Evolutionary conservation across 345 rosid species (phyloP).

Genomic region (Ceriops zippeliana): DNA sequence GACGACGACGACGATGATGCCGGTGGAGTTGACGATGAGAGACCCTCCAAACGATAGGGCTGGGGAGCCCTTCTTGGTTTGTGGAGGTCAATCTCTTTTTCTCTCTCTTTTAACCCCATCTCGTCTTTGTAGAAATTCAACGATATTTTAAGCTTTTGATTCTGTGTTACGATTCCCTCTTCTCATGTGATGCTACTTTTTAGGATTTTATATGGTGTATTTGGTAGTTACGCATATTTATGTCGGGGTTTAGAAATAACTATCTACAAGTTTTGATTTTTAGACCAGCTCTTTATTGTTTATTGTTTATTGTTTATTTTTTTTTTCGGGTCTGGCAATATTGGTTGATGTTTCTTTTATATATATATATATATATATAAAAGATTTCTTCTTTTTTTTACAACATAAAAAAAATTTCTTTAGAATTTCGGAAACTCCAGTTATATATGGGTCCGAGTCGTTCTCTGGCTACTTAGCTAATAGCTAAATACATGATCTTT

Average conservation of each 20-base stretch:
- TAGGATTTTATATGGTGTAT: constrained; percentile 14
- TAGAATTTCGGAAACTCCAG: no score
- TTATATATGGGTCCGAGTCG: no score
- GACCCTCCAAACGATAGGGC: constrained; percentile 86
- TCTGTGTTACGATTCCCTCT: constrained; percentile 24
- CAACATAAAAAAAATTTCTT: no score
- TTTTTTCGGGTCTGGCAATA: not conserved
- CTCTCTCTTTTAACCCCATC: constrained; percentile 15
- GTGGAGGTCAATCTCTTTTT: constrained; percentile 44
- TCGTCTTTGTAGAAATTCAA: constrained; percentile 26
- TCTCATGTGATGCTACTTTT: constrained; percentile 21
- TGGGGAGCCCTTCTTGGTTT: constrained; percentile 15
- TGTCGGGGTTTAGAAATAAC: constrained; percentile 13
- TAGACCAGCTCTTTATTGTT: constrained; percentile 9
- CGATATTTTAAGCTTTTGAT: constrained; percentile 25
- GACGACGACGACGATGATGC: constrained; percentile 43
- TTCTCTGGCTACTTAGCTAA: no score
- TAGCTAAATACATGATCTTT: no score
- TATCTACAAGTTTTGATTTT: constrained; percentile 19
- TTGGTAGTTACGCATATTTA: constrained; percentile 14
- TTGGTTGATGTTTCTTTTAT: not conserved
- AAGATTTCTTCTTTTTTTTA: no score
- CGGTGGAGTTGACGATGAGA: constrained; percentile 71
- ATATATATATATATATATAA: no score
- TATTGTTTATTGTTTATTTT: not conserved